Base-by-base conservation (phyloP, 2,329 filamentous ascomycete species). In the Colletotrichum godetiae region DNA sequence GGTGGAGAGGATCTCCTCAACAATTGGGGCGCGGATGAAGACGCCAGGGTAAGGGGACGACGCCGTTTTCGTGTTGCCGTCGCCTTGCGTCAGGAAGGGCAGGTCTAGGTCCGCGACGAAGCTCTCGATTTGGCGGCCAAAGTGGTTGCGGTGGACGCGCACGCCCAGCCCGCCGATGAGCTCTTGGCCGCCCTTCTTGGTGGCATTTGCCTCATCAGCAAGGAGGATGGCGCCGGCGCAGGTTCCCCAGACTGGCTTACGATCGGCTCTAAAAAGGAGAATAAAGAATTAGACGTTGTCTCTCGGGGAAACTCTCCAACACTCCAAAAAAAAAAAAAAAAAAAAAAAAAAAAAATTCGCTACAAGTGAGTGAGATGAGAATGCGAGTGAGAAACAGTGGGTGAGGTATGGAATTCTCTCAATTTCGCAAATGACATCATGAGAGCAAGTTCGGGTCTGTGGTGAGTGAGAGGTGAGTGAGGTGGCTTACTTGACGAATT, bases 181-280 rank as follows among this genome's bases (percentile, higher is more conserved):
- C 73, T 98, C 95, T 82, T 98, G 97, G 0, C 96, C 96, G 56
- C 95, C 95, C 78, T 93, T 92, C 81, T 98, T 98, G 49, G 94
- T 95, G 75, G 92, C 90, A 81, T 96, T 97, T 62, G 95, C 96
- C 72, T 93, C 92, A 79, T 98, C 94, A 2, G 95, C 93, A 62
- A 99, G 91, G 61, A 98, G 86, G 77, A 99, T 98, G 70, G 98
- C 89, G 11, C 97, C 97, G 13, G 97, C 97, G 82, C 97, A 99
- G 24, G 97, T 98, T 69, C 97, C 97, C 96, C 96, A 99, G 29
- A 93, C 94, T 12, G 95, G 95, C 77, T 93, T 95, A 76, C 93
- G 91, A 65, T 91, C 86, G 53, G 94, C 86, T 79, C 94, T 96
- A 76, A 53, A 37, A 24, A n/a, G 53, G 6, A 46, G 35, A 13